Evolutionary conservation across 163 green algal genomes (phyloP).

Genomic region (Coccomyxa subellipsoidea): DNA sequence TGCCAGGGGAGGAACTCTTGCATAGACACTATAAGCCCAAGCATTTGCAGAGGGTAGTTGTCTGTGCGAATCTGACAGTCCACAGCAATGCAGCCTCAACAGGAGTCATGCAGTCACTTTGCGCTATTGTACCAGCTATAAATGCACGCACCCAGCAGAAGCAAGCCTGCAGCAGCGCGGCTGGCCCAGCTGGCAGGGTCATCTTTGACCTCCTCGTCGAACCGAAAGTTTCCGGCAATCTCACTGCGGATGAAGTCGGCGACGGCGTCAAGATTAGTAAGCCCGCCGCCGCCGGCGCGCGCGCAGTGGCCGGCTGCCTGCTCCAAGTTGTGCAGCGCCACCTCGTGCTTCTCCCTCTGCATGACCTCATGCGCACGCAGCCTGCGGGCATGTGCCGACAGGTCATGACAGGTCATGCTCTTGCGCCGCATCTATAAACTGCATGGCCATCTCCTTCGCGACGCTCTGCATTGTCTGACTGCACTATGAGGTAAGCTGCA

Average conservation of each 20-base stretch:
- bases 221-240: not conserved
- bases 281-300: not conserved
- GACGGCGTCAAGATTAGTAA: not conserved
- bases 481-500: too few relatives aligned
- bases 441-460: too few relatives aligned
- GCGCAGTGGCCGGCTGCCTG: not conserved
- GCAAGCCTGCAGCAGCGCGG: slow-evolving; percentile 2
- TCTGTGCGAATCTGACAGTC: too few relatives aligned
- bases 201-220: not conserved
- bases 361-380: slow-evolving; percentile 5
- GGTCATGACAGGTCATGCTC: too few relatives aligned
- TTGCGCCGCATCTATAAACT: too few relatives aligned
- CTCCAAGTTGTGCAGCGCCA: not conserved
- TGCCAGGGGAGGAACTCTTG: too few relatives aligned
- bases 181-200: not conserved
- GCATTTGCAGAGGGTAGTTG: too few relatives aligned
- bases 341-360: not conserved
- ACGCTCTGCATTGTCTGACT: too few relatives aligned
- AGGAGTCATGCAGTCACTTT: too few relatives aligned
- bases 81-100: too few relatives aligned
- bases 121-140: too few relatives aligned
- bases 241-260: not conserved
- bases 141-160: not conserved
- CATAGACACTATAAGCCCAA: too few relatives aligned
- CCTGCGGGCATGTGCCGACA: not conserved